Evolutionary conservation across 352 stramenopile genomes (phyloP).

Genomic region (Aphanomyces astaci): DNA sequence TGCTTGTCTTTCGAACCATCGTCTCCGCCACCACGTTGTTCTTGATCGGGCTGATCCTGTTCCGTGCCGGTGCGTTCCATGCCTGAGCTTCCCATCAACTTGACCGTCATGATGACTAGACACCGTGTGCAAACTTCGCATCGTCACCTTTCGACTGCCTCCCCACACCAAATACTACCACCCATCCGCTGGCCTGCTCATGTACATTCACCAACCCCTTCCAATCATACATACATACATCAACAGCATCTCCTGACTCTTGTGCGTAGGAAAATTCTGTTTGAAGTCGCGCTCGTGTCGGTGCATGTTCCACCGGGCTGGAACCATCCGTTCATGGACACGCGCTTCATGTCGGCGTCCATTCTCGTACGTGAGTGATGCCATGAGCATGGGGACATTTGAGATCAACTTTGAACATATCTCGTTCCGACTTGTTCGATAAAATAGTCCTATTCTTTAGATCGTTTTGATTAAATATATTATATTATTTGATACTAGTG

Average conservation of each 20-base stretch:
- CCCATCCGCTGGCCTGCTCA: constrained; percentile 2
- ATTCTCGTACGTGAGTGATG: background rate
- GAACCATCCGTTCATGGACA: background rate
- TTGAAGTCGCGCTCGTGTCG: constrained; percentile 7
- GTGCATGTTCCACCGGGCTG: constrained; percentile 12
- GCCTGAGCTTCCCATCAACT: background rate
- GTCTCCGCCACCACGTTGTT: constrained; percentile 8
- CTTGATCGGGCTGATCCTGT: constrained; percentile 5
- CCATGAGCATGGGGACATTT: too few relatives aligned
- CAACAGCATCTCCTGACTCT: too few relatives aligned
- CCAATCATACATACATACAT: too few relatives aligned
- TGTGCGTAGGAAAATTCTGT: constrained; percentile 4
- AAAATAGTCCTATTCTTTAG: too few relatives aligned
- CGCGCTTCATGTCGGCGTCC: constrained; percentile 12
- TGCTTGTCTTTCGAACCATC: constrained; percentile 6
- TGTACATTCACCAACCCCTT: background rate
- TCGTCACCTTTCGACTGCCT: constrained; percentile 1
- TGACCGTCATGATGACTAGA: background rate
- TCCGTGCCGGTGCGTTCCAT: background rate
- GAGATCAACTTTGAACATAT: too few relatives aligned
- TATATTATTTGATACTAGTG: too few relatives aligned
- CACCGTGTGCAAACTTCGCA: constrained; percentile 9
- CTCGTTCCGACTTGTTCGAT: too few relatives aligned
- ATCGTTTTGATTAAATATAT: too few relatives aligned
- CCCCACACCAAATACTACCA: constrained; percentile 14